These are phyloP conservation scores for Ophiostoma novo-ulmi DNA, from an alignment of 2,329 filamentous ascomycete genomes.

Conservation along the genomic window DNA sequence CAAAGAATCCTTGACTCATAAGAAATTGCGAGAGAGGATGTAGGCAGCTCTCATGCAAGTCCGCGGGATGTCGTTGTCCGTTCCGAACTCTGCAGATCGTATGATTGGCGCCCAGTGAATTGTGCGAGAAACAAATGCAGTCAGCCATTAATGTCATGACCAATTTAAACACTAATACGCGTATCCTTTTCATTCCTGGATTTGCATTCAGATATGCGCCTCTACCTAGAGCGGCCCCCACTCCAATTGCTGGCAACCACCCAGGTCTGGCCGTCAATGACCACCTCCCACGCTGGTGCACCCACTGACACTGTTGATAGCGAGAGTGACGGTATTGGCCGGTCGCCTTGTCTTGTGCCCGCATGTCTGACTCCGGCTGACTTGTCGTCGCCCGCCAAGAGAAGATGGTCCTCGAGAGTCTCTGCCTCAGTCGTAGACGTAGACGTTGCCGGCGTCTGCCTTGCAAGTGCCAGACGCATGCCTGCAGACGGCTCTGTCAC, in stretches of 20 bases:
- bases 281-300: slow-evolving; percentile 29
- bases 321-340: not conserved
- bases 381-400: slow-evolving; percentile 30
- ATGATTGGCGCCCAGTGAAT: not conserved
- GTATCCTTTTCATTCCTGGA: not conserved
- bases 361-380: not conserved
- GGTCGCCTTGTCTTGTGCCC: not conserved
- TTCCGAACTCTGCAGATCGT: not conserved
- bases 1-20: not conserved
- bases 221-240: not conserved
- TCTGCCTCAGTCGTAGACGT: not conserved
- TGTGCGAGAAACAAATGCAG: not conserved
- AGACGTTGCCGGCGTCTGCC: not conserved
- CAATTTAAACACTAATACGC: not conserved
- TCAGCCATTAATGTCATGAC: not conserved
- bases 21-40: not conserved
- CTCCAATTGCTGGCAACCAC: slow-evolving; percentile 27
- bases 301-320: slow-evolving; percentile 31
- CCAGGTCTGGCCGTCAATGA: slow-evolving; percentile 27
- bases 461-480: not conserved
- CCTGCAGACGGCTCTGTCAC: not conserved
- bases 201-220: not conserved
- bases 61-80: not conserved
- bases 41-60: not conserved
- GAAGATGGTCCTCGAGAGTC: slow-evolving; percentile 17